A percentile compares a stretch with the other conserved stretches of the same genome.
phyloP scores from a whole-genome alignment of 2,329 filamentous ascomycete genomes.

The Podosphaera fusca region DNA sequence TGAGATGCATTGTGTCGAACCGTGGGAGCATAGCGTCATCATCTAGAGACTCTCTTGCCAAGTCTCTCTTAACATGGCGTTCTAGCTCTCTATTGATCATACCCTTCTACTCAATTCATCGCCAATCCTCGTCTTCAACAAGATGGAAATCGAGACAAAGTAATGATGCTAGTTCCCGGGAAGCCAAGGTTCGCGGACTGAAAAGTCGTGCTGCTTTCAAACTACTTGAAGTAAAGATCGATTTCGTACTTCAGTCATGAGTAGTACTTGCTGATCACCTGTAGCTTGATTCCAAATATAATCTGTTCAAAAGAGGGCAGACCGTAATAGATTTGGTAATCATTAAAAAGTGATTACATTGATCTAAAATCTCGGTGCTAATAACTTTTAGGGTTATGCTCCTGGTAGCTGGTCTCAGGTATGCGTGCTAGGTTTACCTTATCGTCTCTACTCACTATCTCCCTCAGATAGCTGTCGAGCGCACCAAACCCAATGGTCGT shows the following conservation, averaged over 20 bases:
- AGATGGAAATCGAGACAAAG: constrained; percentile 66
- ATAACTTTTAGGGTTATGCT: constrained; percentile 40
- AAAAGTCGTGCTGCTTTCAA: constrained; percentile 91
- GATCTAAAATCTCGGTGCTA: not conserved
- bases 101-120: not conserved
- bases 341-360: not conserved
- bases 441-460: not conserved
- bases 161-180: constrained; percentile 46
- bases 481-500: constrained; percentile 51
- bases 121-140: constrained; percentile 33
- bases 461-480: constrained; percentile 52
- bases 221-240: constrained; percentile 44
- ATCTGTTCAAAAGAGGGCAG: constrained; percentile 54
- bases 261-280: not conserved
- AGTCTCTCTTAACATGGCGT: too few species aligned
- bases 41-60: too few species aligned
- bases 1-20: too few species aligned
- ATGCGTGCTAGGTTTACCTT: constrained; percentile 7
- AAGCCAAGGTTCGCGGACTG: constrained; percentile 55
- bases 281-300: constrained; percentile 63
- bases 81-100: too few species aligned
- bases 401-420: constrained; percentile 52
- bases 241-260: not conserved
- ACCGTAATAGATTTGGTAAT: constrained; percentile 74
- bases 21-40: too few species aligned